Evolutionary conservation across 2,329 filamentous ascomycete genomes (phyloP), one percentile per base, ranked within the genome.

Genomic region (Pseudonectria buxi): DNA sequence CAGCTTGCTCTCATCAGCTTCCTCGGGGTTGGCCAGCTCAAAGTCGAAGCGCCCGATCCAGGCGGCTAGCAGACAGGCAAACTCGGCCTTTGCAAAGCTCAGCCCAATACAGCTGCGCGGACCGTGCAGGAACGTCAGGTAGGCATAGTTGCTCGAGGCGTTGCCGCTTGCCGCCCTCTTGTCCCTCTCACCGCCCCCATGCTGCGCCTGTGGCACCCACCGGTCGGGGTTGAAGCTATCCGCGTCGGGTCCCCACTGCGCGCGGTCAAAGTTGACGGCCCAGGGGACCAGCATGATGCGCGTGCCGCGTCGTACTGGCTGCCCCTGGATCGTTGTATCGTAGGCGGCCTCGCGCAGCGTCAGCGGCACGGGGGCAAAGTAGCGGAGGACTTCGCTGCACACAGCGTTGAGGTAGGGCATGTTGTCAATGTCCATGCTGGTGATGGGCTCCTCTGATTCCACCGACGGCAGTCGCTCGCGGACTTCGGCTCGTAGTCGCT

Each of bases 21-120:
- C 72, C 41, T 78, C 73, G 50, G 74, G 63, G 47, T 79, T 63
- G 42, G 59, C 57, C 35, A 81, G 54, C 46, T 64, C 64, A 55
- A 81, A 78, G 53, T 79, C 72, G 58, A 94, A 94, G 26, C 76
- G 71, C 1, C 87, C 87, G 4, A 90, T 72, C 71, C 84, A 78
- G 7, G 76, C 72, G 14, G 87, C 88, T 30, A 95, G 56, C 43
- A 95, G 63, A 54, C 83, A 90, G 7, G 86, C 86, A 60, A 95
- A 85, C 67, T 95, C 90, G 1, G 82, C 78, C 55, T 78, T 82
- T 0, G 89, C 84, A 62, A 95, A 95, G 3, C 70, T 69, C 58
- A 81, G 74, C 0, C 88, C 89, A 48, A 95, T 95, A 55, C 89
- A 95, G 53, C 81, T 84, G 35, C 88, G 68, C 2, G 88, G 87